Percentiles rank a stretch among this genome's conserved stretches.
Evolutionary conservation across 495 filamentous ascomycete genomes (phyloP).

Genomic region (Xylaria longipes): DNA sequence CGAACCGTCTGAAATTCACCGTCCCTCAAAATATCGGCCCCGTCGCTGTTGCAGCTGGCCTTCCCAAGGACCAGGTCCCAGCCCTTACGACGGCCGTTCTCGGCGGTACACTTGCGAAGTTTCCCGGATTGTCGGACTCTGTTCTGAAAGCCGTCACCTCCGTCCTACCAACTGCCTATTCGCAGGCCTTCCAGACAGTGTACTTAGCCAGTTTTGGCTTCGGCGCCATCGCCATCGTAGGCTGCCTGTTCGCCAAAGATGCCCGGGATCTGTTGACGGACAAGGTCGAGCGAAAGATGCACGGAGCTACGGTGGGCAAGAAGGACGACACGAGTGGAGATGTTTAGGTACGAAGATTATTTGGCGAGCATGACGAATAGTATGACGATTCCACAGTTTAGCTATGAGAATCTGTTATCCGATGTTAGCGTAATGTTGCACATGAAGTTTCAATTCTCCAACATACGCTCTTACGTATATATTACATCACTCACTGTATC

Average conservation of each 20-base stretch:
- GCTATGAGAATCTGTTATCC: not conserved
- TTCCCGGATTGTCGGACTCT: conserved; percentile 50
- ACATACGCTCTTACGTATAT: not conserved
- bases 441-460: not conserved
- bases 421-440: not conserved
- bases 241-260: conserved; percentile 46
- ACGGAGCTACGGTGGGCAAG: conserved; percentile 26
- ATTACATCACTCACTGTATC: not conserved
- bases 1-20: conserved; percentile 47
- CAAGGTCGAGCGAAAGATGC: conserved; percentile 44
- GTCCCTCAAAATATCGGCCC: conserved; percentile 49
- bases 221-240: conserved; percentile 50
- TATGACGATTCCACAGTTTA: conserved; percentile 9
- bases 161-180: conserved; percentile 48
- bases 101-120: conserved; percentile 41
- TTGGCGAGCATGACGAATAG: conserved; percentile 13
- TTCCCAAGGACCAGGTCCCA: conserved; percentile 48
- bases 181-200: conserved; percentile 52
- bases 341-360: conserved; percentile 20
- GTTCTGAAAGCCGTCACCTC: conserved; percentile 44
- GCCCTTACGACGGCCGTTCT: conserved; percentile 47
- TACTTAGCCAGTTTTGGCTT: conserved; percentile 58
- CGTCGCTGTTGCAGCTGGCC: conserved; percentile 51
- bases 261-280: conserved; percentile 45
- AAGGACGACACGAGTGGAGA: conserved; percentile 14